Percentiles rank a stretch among this genome's conserved stretches.
phyloP scores from a whole-genome alignment of 495 filamentous ascomycete genomes.

The Evernia prunastri region DNA sequence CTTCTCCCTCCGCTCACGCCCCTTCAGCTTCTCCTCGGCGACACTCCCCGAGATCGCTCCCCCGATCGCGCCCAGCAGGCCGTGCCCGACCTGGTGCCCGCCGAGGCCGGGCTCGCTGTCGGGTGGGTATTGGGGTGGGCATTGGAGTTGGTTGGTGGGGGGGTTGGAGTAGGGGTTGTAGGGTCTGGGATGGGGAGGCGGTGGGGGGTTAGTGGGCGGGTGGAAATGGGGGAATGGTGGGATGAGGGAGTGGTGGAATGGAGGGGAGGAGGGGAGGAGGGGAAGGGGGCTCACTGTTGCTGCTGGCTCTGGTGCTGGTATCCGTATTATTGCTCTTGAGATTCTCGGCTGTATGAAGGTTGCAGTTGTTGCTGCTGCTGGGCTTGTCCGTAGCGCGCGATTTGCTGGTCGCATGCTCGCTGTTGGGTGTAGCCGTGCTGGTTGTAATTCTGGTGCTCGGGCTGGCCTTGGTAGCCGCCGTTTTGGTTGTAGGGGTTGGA shows the following conservation, averaged over 20 bases:
- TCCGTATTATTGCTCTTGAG: constrained; percentile 23
- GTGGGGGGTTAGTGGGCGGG: too few species aligned
- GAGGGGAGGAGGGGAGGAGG: constrained; percentile 5
- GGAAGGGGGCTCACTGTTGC: constrained; percentile 16
- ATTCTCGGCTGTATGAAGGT: background rate
- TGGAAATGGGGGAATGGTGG: background rate
- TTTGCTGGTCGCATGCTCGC: constrained; percentile 31
- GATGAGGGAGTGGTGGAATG: background rate
- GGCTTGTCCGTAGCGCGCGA: constrained; percentile 24
- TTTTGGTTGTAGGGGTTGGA: constrained; percentile 43
- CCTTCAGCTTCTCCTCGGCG: constrained; percentile 34
- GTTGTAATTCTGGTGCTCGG: constrained; percentile 27
- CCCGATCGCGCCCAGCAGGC: constrained; percentile 43
- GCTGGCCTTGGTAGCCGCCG: constrained; percentile 26
- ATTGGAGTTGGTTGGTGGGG: background rate
- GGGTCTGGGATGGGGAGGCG: background rate
- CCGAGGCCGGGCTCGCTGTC: constrained; percentile 39
- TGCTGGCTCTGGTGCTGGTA: constrained; percentile 25
- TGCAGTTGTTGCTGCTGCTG: too few species aligned
- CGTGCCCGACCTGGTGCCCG: constrained; percentile 43
- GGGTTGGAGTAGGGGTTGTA: constrained; percentile 8
- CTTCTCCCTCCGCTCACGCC: constrained; percentile 11
- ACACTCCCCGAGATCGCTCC: constrained; percentile 44
- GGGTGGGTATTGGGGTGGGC: constrained; percentile 6
- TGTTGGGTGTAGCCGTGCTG: constrained; percentile 6